Base-by-base conservation (phyloP, 768 basidiomycete species). In the Gloeopeniophorella convolvens region DNA sequence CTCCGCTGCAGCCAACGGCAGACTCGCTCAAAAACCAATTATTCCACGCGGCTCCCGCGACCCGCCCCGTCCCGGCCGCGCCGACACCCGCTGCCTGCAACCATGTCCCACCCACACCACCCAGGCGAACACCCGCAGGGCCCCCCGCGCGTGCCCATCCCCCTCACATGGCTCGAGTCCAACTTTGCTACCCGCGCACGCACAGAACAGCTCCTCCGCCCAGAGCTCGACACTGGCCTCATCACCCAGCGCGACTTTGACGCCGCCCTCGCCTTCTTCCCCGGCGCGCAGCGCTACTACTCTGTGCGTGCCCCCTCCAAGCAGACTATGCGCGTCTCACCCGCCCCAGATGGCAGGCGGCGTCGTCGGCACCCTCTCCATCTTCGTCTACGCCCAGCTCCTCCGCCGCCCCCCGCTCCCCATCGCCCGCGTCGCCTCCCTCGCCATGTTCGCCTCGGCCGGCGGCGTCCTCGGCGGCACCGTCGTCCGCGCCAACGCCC, bases 231-330 rank as follows among this genome's bases (percentile, higher is more conserved):
- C 28, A 60, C 66, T n/a, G 79, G 77, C 13, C 68, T 70, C 55
- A 65, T 81, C 49, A 70, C 73, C 4, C 60, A 58, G 16, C 73
- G 71, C 46, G 83, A 86, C 69, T 84, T 76, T 62, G 70, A 82
- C 0, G 63, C 74, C 10, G 76, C 82, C 4, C 60, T 70, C 49
- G 61, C 61, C 23, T 85, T 84, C 68, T 64, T 81, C 23, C 74
- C 81, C 31, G 73, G 72, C 32, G 58, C 61, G 68, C 57, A 75
- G 67, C 63, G 70, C 27, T 70, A 75, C 53, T 70, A 66, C 54
- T 70, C 72, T 49, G 71, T 76, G 42, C 69, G 74, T 57, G 41
- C 58, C 12, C 55, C 54, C 35, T 39, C 48, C 42, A 34, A n/a
- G n/a, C n/a, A n/a, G n/a, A n/a, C n/a, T n/a, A n/a, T 48, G 49